phyloP scores from a whole-genome alignment of 495 filamentous ascomycete genomes.

The Aspergillus diversus region DNA sequence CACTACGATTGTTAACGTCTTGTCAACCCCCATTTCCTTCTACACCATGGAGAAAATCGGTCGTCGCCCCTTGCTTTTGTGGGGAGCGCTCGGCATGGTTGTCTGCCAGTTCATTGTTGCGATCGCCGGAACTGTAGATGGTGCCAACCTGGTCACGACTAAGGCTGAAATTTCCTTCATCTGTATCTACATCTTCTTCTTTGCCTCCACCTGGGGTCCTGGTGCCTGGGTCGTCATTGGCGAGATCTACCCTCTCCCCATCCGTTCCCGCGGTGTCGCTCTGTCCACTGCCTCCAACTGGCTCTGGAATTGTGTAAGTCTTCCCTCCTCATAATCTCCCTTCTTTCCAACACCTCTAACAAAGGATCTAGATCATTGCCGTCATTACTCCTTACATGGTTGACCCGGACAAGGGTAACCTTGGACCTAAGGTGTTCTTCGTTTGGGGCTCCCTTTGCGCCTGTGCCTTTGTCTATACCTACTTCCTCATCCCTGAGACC shows the following conservation, averaged over 20 bases:
- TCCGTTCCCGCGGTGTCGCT: constrained; percentile 78
- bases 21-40: constrained; percentile 80
- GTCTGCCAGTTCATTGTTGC: constrained; percentile 85
- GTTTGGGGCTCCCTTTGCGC: constrained; percentile 77
- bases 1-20: constrained; percentile 84
- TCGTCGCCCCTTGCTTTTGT: constrained; percentile 81
- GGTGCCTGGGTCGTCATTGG: constrained; percentile 82
- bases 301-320: constrained; percentile 72
- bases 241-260: constrained; percentile 84
- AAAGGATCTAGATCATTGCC: constrained; percentile 53
- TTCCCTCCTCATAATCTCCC: constrained; percentile 16
- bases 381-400: constrained; percentile 84
- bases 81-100: constrained; percentile 77
- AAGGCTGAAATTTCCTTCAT: constrained; percentile 76
- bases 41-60: constrained; percentile 80
- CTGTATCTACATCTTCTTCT: constrained; percentile 77
- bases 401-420: constrained; percentile 64
- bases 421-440: constrained; percentile 82
- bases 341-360: not conserved
- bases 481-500: constrained; percentile 83
- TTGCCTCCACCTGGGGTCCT: constrained; percentile 75
- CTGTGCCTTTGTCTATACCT: constrained; percentile 69
- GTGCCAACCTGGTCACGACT: constrained; percentile 53
- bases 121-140: constrained; percentile 69
- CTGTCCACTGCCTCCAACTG: constrained; percentile 86